phyloP scores from a whole-genome alignment of 345 rosid genomes.

The Brassica carinata region DNA sequence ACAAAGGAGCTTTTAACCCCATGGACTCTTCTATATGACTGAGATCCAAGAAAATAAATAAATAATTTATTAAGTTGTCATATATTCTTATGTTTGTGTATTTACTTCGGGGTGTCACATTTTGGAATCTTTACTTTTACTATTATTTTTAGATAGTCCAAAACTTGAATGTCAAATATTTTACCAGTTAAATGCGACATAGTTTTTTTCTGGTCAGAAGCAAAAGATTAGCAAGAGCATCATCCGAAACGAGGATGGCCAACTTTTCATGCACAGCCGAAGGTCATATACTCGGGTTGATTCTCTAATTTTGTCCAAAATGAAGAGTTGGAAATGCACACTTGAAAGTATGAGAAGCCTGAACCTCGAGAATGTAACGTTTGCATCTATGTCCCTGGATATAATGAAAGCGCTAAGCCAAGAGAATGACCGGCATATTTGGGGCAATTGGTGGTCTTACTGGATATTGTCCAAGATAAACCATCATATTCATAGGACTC shows the following conservation, averaged over 20 bases:
- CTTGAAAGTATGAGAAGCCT: background rate
- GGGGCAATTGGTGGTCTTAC: too few relatives aligned
- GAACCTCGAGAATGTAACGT: too few relatives aligned
- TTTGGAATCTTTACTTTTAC: constrained; percentile 1
- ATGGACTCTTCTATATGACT: too few relatives aligned
- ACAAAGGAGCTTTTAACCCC: too few relatives aligned
- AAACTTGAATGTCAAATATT: constrained; percentile 23
- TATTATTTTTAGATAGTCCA: constrained; percentile 16
- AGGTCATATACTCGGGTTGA: background rate
- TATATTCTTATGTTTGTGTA: constrained; percentile 30
- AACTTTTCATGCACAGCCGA: background rate
- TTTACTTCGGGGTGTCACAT: background rate
- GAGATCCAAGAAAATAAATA: background rate
- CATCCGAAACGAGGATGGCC: background rate
- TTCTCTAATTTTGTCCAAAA: background rate
- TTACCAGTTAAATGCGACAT: background rate
- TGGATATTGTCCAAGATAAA: too few relatives aligned
- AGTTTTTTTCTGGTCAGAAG: background rate
- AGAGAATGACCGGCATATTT: too few relatives aligned
- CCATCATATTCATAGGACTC: too few relatives aligned
- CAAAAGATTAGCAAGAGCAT: background rate
- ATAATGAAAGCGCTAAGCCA: too few relatives aligned
- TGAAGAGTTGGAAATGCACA: background rate
- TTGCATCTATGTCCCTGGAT: too few relatives aligned
- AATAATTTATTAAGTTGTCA: background rate